A percentile compares a stretch with the other conserved stretches of the same genome.
Evolutionary conservation across 225 moss, liverwort and hornwort genomes (phyloP).

Genomic region (Bryum argenteum): DNA sequence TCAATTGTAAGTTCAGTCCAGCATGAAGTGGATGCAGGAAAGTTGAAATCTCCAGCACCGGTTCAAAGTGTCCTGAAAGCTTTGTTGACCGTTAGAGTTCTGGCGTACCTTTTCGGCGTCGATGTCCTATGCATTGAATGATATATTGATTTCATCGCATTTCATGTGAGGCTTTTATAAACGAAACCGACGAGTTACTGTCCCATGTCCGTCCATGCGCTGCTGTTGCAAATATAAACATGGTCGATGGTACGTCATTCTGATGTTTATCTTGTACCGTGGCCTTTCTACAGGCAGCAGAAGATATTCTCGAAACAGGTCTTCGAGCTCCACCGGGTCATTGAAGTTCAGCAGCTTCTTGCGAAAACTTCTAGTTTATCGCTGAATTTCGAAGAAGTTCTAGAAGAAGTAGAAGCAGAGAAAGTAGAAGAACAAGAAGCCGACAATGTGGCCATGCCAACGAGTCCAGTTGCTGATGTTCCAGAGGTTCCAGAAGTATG

Average conservation of each 20-base stretch:
- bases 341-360: slow-evolving; percentile 75
- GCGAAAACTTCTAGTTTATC: slow-evolving; percentile 46
- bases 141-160: too few species aligned
- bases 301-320: slow-evolving; percentile 76
- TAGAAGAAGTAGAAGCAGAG: slow-evolving; percentile 12
- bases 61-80: neutral
- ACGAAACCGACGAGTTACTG: too few species aligned
- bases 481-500: slow-evolving; percentile 31
- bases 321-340: slow-evolving; percentile 79
- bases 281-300: slow-evolving; percentile 71
- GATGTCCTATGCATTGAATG: neutral
- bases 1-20: neutral
- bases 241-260: neutral
- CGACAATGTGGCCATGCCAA: slow-evolving; percentile 30
- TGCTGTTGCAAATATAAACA: too few species aligned
- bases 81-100: neutral
- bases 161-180: too few species aligned
- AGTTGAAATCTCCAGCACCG: neutral
- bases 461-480: slow-evolving; percentile 30
- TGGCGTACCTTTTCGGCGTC: neutral
- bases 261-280: slow-evolving; percentile 12
- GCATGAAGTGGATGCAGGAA: neutral
- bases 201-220: neutral
- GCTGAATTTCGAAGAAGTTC: slow-evolving; percentile 27
- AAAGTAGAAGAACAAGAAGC: slow-evolving; percentile 22